These are phyloP conservation scores for Mycena albidolilacea DNA, from an alignment of 768 basidiomycete species.

Conservation along the genomic window DNA sequence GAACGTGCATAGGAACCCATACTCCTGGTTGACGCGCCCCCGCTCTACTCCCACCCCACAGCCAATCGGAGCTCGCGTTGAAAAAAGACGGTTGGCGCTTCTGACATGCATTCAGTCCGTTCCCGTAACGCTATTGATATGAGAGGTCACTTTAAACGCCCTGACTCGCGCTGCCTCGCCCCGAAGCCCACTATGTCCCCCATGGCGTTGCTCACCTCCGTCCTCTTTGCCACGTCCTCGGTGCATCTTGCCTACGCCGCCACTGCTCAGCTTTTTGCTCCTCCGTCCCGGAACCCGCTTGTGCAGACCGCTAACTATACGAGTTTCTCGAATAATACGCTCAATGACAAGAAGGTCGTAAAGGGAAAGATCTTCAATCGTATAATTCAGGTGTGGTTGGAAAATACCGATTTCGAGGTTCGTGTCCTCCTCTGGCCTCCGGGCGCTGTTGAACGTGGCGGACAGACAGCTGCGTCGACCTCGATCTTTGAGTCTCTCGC, in stretches of 20 bases:
- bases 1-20: too few relatives aligned
- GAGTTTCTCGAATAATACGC: constrained; percentile 4
- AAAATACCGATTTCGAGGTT: constrained; percentile 69
- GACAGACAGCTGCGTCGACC: not conserved
- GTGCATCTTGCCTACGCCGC: constrained; percentile 1
- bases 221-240: constrained; percentile 4
- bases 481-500: constrained; percentile 55
- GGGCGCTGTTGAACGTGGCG: not conserved
- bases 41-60: too few relatives aligned
- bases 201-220: not conserved
- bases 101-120: too few relatives aligned
- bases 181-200: not conserved
- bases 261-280: constrained; percentile 1
- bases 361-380: constrained; percentile 11
- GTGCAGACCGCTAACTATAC: constrained; percentile 20
- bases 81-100: too few relatives aligned
- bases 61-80: too few relatives aligned
- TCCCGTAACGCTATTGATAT: too few relatives aligned
- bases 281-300: not conserved
- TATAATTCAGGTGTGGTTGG: constrained; percentile 64
- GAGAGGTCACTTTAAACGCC: too few relatives aligned
- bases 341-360: not conserved
- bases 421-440: constrained; percentile 11
- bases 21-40: too few relatives aligned
- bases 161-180: too few relatives aligned